Base-by-base conservation (phyloP, 2,329 filamentous ascomycete species). In the Penicillium fuscoglaucum region DNA sequence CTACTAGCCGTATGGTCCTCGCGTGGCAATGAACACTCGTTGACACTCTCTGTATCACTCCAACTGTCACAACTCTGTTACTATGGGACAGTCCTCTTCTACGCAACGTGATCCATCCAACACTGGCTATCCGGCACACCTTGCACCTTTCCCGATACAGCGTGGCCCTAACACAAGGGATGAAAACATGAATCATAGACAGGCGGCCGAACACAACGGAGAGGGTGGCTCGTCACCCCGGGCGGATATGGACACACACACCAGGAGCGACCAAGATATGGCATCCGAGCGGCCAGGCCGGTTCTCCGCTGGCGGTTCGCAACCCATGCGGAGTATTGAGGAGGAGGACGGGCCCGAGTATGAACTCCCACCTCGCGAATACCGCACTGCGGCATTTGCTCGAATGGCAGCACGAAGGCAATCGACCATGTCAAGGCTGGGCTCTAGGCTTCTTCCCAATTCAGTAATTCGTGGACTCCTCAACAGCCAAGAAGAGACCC, bases 361-460 rank as follows among this genome's bases (percentile, higher is more conserved):
- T 56, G 70, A 72, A 47, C 55, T 66, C 28, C 64, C 65, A 33
- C 65, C 73, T 35, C 68, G 70, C 17, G 72, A 73, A 41, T 70
- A 64, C 56, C 70, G 67, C 39, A 69, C 68, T 39, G 65, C 70
- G 58, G 66, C 72, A 33, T 59, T 76, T 63, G 57, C 73, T 63
- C 65, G 71, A 57, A 66, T 77, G 60, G 70, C 74, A 52, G 67
- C 73, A 35, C 73, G 76, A 62, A 72, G 77, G 58, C 77, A 77
- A 59, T 80, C 79, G 5, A 74, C 78, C 15, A 78, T 82, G 74
- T 81, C 79, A 52, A 71, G 79, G 40, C 67, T 82, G 44, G 78
- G 79, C 15, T 80, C 79, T 21, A 73, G 78, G 59, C 72, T 82
- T 29, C 63, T 81, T n/a, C 79, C 79, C 37, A 78, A 79, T 57